A percentile compares a stretch with the other conserved stretches of the same genome.
These are phyloP conservation scores for Diutina siamensis DNA, from an alignment of 1,139 yeast genomes.

Conservation along the genomic window DNA sequence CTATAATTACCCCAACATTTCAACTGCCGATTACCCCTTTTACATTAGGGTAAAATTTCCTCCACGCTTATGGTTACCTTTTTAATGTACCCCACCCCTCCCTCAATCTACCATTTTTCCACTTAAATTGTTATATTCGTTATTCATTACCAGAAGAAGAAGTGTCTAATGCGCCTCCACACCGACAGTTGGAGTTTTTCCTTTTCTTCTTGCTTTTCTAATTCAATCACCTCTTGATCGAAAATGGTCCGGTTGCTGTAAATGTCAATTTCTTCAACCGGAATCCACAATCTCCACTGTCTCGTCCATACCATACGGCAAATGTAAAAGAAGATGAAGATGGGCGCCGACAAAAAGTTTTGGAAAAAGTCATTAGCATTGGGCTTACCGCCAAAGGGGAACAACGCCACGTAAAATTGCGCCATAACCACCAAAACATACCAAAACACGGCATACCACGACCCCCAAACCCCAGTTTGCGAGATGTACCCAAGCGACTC, in stretches of 20 bases:
- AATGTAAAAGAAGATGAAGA: slow-evolving; percentile 22
- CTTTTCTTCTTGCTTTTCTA: slow-evolving; percentile 52
- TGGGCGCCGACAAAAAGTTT: slow-evolving; percentile 27
- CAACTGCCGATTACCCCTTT: too few relatives aligned
- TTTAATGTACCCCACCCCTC: too few relatives aligned
- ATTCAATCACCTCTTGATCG: slow-evolving; percentile 42
- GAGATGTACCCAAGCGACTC: slow-evolving; percentile 29
- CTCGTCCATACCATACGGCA: slow-evolving; percentile 32
- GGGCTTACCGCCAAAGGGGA: slow-evolving; percentile 24
- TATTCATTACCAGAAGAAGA: slow-evolving; percentile 5
- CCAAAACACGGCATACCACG: slow-evolving; percentile 27
- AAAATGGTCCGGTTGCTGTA: slow-evolving; percentile 61
- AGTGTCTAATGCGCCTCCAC: neutral
- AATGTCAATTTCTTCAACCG: slow-evolving; percentile 44
- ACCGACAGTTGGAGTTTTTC: slow-evolving; percentile 28
- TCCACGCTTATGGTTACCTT: too few relatives aligned
- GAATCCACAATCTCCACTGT: slow-evolving; percentile 30
- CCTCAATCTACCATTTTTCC: too few relatives aligned
- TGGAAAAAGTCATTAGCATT: slow-evolving; percentile 25
- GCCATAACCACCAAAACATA: slow-evolving; percentile 20
- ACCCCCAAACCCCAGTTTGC: slow-evolving; percentile 32
- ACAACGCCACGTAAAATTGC: slow-evolving; percentile 32
- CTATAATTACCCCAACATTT: too few relatives aligned
- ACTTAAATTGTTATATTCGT: neutral
- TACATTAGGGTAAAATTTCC: too few relatives aligned